Evolutionary conservation across 1,139 yeast species (phyloP), one percentile per base, ranked within the genome.

Genomic region (Blastobotrys illinoisensis): DNA sequence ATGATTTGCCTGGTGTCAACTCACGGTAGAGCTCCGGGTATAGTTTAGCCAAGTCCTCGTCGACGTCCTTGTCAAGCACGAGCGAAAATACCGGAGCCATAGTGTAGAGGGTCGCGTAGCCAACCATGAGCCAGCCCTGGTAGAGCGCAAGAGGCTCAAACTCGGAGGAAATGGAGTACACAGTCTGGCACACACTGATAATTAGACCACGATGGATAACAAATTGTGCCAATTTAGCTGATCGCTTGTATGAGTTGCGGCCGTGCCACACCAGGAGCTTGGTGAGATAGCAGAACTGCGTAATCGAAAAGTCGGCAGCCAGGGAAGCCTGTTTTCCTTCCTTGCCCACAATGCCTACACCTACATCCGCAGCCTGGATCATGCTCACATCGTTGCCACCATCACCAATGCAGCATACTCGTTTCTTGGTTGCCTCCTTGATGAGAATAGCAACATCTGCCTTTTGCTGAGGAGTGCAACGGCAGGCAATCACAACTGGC

Each of bases 311-410:
- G 71, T 95, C 99, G 0, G 99, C 99, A 2, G 98, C 97, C 54
- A 95, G 75, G 0, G 97, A 89, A 0, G 99, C 99, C 69, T 95
- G 99, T 62, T 86, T 86, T 26, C 99, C 99, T 71, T 95, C 99
- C 68, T 95, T 95, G 46, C 99, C 99, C 23, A 93, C 99, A 62
- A 95, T 93, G 54, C 99, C 99, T 45, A 95, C 96, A 55, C 99
- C 99, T 9, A 95, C 97, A 73, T 95, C 97, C 0, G 99, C 99
- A 63, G 95, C 88, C 72, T 93, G 99, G 63, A 95, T 95, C 99
- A 95, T 95, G 64, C 96, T 88, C 44, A 95, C 99, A 71, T 95
- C 99, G 66, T 95, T 95, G 63, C 99, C 99, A 62, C 99, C 99
- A 71, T 95, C 99, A 52, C 99, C 99, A 64, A 95, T 95, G 68